These are phyloP conservation scores for Aeminium ludgeri DNA, from an alignment of 495 filamentous ascomycete genomes.

Conservation along the genomic window DNA sequence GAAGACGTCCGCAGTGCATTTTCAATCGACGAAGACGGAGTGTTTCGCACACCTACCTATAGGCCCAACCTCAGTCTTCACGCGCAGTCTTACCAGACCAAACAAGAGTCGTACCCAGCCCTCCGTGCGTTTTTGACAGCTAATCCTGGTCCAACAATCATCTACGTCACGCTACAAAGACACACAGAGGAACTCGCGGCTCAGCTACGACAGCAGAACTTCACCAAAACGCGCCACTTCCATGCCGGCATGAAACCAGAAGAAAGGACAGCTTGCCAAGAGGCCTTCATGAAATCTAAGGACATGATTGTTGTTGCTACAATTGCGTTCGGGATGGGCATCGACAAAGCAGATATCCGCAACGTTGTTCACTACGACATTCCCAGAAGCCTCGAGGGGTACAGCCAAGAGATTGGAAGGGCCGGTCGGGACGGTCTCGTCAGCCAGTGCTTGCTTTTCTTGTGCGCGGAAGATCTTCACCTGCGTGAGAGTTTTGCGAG, in stretches of 20 bases:
- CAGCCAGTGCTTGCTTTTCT: slow-evolving; percentile 37
- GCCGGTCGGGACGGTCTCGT: slow-evolving; percentile 68
- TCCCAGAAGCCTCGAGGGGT: slow-evolving; percentile 92
- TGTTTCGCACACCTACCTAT: slow-evolving; percentile 42
- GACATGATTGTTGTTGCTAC: slow-evolving; percentile 87
- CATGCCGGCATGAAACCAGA: slow-evolving; percentile 56
- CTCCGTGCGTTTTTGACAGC: slow-evolving; percentile 31
- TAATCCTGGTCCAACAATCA: slow-evolving; percentile 40
- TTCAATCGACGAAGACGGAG: slow-evolving; percentile 40
- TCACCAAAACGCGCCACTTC: slow-evolving; percentile 60
- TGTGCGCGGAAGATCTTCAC: slow-evolving; percentile 36
- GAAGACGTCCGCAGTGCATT: slow-evolving; percentile 80
- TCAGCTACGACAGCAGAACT: slow-evolving; percentile 40
- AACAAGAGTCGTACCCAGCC: slow-evolving; percentile 45
- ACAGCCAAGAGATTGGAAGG: slow-evolving; percentile 93
- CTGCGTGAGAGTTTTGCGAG: slow-evolving; percentile 38
- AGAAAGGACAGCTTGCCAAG: slow-evolving; percentile 50
- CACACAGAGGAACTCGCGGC: slow-evolving; percentile 63
- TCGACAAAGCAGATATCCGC: slow-evolving; percentile 89
- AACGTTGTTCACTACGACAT: slow-evolving; percentile 87
- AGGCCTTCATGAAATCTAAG: slow-evolving; percentile 59
- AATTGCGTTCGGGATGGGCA: slow-evolving; percentile 98
- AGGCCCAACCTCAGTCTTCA: slow-evolving; percentile 58
- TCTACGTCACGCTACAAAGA: slow-evolving; percentile 73
- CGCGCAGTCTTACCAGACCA: slow-evolving; percentile 53